Base-by-base conservation (phyloP, 352 stramenopile genomes). In the Sclerospora graminicola region DNA sequence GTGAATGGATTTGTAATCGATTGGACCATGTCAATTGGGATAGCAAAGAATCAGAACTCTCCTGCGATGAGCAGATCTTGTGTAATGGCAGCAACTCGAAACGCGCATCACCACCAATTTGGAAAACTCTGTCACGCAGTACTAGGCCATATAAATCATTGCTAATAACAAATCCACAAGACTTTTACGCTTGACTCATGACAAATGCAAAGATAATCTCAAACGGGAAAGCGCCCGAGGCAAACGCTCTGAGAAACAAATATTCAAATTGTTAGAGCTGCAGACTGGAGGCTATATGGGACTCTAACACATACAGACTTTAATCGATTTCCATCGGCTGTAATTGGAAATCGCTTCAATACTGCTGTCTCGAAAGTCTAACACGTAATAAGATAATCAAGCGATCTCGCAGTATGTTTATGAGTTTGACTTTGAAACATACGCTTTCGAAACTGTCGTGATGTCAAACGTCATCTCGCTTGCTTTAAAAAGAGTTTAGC, bases 11-110 rank as follows among this genome's bases (percentile, higher is more conserved):
- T 93, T 16, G 82, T 89, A 48, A 93, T 84, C 14, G 77, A 90
- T 69, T 93, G 80, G 29, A 89, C 69, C 58, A 93, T 81, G 48
- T 93, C 82, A 35, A 91, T 83, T 5, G 76, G 77, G 50, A 94
- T 94, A n/a, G 80, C 80, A 41, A 89, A 89, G 65, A 90, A 94
- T 79, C 82, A 91, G 33, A 90, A 91, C 40, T 93, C 82, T 1
- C 76, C 75, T 13, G 76, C 77, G 35, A 94, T 66, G 18, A 91
- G 66, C 48, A 91, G 50, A 24, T 69, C 75, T 51, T 91, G 74
- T 1, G 77, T 86, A n/a, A 86, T 57, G 0, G 80, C 73, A 1
- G 74, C 75, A 18, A 82, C 68, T 1, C 62, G 63, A 32, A 84
- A 78, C 14, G 74, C n/a, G 75, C 13, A 89, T 34, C 13, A 51